phyloP scores from a whole-genome alignment of 257 asterid genomes.

The Solanum okadae region DNA sequence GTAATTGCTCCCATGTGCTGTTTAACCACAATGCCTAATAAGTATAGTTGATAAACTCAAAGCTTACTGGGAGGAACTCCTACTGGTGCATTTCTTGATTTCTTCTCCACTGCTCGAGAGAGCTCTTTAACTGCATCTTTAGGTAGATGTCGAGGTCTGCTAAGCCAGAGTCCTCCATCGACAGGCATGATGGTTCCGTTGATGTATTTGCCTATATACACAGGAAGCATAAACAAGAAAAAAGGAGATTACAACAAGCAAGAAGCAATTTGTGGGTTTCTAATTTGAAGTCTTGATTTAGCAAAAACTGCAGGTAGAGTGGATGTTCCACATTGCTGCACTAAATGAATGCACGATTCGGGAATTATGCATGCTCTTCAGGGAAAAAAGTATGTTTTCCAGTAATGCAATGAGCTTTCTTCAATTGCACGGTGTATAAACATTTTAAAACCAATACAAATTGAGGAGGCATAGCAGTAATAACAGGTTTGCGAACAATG shows the following conservation, averaged over 20 bases:
- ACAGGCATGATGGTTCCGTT: slow-evolving; percentile 57
- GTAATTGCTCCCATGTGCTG: not conserved
- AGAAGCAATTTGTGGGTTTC: not conserved
- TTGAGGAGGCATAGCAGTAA: not conserved
- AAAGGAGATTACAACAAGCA: not conserved
- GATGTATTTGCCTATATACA: slow-evolving; percentile 52
- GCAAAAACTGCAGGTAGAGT: not conserved
- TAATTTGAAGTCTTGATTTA: not conserved
- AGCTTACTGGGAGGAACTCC: slow-evolving; percentile 71
- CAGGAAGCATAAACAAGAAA: not conserved
- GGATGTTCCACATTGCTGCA: not conserved
- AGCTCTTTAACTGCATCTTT: slow-evolving; percentile 61
- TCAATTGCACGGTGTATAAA: not conserved
- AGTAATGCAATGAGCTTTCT: not conserved
- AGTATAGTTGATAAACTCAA: not conserved
- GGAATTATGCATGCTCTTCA: not conserved
- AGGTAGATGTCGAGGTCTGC: slow-evolving; percentile 48
- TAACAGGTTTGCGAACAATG: not conserved
- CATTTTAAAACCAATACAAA: not conserved
- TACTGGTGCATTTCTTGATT: slow-evolving; percentile 51
- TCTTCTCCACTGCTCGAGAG: slow-evolving; percentile 61
- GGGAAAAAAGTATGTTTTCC: not conserved
- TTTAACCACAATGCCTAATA: not conserved
- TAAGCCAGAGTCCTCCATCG: slow-evolving; percentile 85
- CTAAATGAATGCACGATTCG: not conserved